Base-by-base conservation (phyloP, 2,329 filamentous ascomycete genomes). In the Aspergillus neoniger region DNA sequence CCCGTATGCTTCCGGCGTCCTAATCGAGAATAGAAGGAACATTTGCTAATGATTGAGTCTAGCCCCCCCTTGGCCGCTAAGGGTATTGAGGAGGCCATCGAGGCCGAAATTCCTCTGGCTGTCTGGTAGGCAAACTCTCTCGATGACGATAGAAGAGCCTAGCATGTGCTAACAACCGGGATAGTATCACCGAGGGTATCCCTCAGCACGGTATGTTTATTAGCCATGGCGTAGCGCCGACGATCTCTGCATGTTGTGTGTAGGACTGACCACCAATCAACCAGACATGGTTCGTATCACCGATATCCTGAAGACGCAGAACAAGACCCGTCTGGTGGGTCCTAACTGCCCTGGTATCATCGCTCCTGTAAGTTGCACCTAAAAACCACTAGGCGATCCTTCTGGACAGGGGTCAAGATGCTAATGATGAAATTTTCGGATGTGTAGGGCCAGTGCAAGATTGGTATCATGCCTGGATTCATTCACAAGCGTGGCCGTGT, bases 401-500 rank as follows among this genome's bases (percentile, higher is more conserved):
- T 2, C 47, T 36, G 32, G 15, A 17, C 19, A 23, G 15, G n/a
- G 5, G 23, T n/a, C 49, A 43, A 36, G n/a, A 36, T 41, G 58
- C 44, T 67, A 39, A 66, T 49, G 14, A 62, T 62, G 50, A 38
- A 36, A 38, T 47, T 48, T 50, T 21, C 85, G 32, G 32, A 36
- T 36, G 32, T 47, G 32, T 71, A 88, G 82, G 95, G 94, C 72
- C 94, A 96, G 87, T 99, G 95, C 88, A 99, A 99, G 85, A 98
- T 99, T 76, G 95, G 95, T 77, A 99, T 99, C 83, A 98, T 99
- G 95, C 92, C 95, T 67, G 95, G 95, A 74, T 97, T 98, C 86
- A 98, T 99, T 83, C 95, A 99, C 88, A 98, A 98, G 88, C 92
- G 93, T 80, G 95, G 95, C 73, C 93, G 95, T 79, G 93, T 99